Percentiles rank a stretch among this genome's conserved stretches.
These are phyloP conservation scores for Elsinoe ampelina DNA, from an alignment of 2,329 filamentous ascomycete species.

Conservation along the genomic window DNA sequence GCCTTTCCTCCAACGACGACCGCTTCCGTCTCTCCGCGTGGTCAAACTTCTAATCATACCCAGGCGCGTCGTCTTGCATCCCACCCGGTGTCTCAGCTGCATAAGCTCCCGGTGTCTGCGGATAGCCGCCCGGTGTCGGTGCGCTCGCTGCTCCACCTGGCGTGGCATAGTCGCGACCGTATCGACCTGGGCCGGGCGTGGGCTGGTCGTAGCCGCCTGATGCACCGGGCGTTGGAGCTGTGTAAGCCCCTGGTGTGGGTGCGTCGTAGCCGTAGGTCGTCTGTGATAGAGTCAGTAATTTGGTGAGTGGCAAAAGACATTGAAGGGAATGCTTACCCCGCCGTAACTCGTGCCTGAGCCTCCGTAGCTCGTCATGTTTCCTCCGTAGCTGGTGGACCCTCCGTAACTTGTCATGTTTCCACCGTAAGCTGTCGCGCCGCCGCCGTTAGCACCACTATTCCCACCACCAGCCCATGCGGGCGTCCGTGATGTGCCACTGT, in stretches of 20 bases:
- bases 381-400: no score
- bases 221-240: constrained; percentile 34
- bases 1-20: not conserved
- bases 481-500: constrained; percentile 33
- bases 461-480: constrained; percentile 30
- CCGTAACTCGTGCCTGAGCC: constrained; percentile 28
- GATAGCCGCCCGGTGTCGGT: constrained; percentile 39
- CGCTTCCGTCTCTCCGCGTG: not conserved
- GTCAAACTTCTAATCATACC: constrained; percentile 6
- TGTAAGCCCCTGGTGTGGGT: constrained; percentile 39
- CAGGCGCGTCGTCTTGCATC: constrained; percentile 9
- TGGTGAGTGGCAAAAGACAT: constrained; percentile 10
- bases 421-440: constrained; percentile 50
- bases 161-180: constrained; percentile 31
- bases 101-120: constrained; percentile 12
- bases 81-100: constrained; percentile 12
- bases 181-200: constrained; percentile 29
- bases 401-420: constrained; percentile 40
- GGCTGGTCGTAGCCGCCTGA: constrained; percentile 25
- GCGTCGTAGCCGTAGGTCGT: constrained; percentile 51
- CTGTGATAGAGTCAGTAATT: constrained; percentile 16
- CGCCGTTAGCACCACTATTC: constrained; percentile 43
- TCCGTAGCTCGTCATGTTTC: constrained; percentile 38
- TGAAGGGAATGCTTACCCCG: constrained; percentile 23
- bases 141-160: constrained; percentile 41